Evolutionary conservation across 2,329 filamentous ascomycete genomes (phyloP).

Genomic region (Teratosphaeria nubilosa): DNA sequence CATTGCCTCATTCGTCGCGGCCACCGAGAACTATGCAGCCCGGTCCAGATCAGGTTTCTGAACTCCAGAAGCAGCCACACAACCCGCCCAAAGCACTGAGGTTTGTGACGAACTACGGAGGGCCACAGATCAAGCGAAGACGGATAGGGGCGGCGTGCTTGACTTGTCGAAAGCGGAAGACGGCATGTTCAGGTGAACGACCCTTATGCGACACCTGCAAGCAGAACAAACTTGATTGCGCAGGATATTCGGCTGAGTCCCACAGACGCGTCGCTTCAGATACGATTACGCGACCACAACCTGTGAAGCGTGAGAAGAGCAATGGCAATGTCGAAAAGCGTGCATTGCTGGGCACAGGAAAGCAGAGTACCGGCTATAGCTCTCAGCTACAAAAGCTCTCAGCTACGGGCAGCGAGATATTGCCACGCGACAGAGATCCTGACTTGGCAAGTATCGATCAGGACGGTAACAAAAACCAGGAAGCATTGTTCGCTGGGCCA

Average conservation of each 20-base stretch:
- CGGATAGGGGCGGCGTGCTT: slow-evolving; percentile 62
- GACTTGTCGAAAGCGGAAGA: slow-evolving; percentile 41
- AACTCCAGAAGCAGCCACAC: slow-evolving; percentile 1
- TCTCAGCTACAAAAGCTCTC: neutral
- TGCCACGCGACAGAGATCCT: neutral
- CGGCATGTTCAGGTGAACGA: slow-evolving; percentile 37
- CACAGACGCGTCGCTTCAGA: slow-evolving; percentile 11
- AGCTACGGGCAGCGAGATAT: neutral
- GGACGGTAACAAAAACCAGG: neutral
- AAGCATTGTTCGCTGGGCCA: slow-evolving; percentile 22
- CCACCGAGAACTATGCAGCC: neutral
- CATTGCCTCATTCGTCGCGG: neutral
- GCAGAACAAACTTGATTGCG: slow-evolving; percentile 39
- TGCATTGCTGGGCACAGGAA: neutral
- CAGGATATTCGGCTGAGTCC: slow-evolving; percentile 34
- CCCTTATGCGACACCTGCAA: slow-evolving; percentile 37
- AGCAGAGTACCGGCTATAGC: neutral
- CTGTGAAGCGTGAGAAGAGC: neutral
- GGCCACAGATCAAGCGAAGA: slow-evolving; percentile 63
- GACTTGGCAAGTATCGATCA: neutral
- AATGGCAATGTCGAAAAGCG: neutral
- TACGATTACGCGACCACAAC: slow-evolving; percentile 1
- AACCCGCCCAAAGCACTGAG: slow-evolving; percentile 32
- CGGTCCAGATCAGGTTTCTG: neutral
- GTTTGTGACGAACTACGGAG: slow-evolving; percentile 74